A percentile compares a stretch with the other conserved stretches of the same genome.
Evolutionary conservation across 2,329 filamentous ascomycete species (phyloP).

Genomic region (Aspergillus sp.): DNA sequence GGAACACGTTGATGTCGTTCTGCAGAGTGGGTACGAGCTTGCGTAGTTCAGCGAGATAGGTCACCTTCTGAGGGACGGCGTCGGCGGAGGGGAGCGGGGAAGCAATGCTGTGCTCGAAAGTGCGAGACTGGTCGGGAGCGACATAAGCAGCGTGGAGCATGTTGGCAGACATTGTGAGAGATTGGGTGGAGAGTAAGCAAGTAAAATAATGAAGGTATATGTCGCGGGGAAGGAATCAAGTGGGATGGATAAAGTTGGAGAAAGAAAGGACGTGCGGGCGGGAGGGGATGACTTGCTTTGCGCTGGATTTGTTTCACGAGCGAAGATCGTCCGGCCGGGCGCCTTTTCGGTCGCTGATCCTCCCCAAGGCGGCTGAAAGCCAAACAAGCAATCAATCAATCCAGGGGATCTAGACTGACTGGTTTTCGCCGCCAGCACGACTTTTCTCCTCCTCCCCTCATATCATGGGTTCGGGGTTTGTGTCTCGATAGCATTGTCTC

Average conservation of each 20-base stretch:
- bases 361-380: no score
- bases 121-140: slow-evolving; percentile 32
- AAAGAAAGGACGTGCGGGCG: background rate
- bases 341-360: no score
- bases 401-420: no score
- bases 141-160: slow-evolving; percentile 31
- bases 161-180: background rate
- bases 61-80: slow-evolving; percentile 48
- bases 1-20: slow-evolving; percentile 58
- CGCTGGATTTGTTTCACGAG: no score
- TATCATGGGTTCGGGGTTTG: no score
- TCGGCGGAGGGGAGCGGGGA: slow-evolving; percentile 29
- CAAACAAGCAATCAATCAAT: no score
- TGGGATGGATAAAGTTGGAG: background rate
- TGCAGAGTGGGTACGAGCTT: slow-evolving; percentile 55
- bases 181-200: no score
- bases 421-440: no score
- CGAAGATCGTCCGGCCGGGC: no score
- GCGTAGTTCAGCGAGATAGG: slow-evolving; percentile 56
- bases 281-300: background rate
- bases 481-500: no score
- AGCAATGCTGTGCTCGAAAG: slow-evolving; percentile 37
- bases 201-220: no score
- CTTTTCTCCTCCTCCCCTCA: no score
- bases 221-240: background rate